These are phyloP conservation scores for Dictyostelium citrinum DNA, from an alignment of 78 protist species.

Conservation along the genomic window DNA sequence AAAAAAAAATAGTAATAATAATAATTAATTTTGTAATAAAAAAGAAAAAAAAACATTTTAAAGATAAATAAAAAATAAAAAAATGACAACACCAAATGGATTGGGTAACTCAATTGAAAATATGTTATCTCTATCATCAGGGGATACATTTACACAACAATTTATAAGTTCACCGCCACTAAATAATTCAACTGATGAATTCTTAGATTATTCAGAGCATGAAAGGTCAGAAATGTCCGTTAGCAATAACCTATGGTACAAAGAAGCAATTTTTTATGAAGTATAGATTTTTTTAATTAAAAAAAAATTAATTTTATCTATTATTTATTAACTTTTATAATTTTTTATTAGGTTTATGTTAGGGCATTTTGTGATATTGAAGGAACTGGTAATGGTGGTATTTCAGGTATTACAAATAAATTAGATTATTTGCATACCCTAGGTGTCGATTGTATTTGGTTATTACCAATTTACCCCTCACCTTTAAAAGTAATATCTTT, in stretches of 20 bases:
- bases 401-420: constrained; percentile 82
- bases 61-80: background rate
- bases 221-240: constrained; percentile 56
- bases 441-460: constrained; percentile 89
- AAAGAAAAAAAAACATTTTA: background rate
- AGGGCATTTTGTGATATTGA: constrained; percentile 84
- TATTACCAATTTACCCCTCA: constrained; percentile 85
- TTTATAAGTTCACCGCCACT: background rate
- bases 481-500: constrained; percentile 64
- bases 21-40: background rate
- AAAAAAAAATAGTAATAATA: background rate
- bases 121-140: background rate
- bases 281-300: background rate
- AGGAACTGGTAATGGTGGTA: constrained; percentile 86
- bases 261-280: constrained; percentile 87
- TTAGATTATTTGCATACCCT: constrained; percentile 78
- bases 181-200: constrained; percentile 28
- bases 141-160: background rate
- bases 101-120: background rate
- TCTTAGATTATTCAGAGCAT: constrained; percentile 57
- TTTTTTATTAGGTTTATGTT: constrained; percentile 51
- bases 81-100: background rate
- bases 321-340: too few relatives aligned
- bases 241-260: constrained; percentile 61
- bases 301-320: too few relatives aligned